Conservation (phyloP, 2,329 filamentous ascomycete species). For the Orbilia blumenaviensis region DNA sequence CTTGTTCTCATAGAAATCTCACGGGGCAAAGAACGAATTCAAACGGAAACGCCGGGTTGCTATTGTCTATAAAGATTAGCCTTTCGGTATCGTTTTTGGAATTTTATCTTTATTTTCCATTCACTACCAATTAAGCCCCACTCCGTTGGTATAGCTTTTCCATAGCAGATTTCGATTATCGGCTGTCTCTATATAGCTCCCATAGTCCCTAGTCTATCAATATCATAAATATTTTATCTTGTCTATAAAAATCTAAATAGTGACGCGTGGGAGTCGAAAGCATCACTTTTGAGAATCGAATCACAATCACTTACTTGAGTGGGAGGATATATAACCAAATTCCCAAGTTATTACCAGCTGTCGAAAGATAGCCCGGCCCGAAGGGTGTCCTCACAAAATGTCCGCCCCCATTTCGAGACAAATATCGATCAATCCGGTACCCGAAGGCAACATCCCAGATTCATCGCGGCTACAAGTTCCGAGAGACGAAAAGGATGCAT, state of each 20-base stretch:
- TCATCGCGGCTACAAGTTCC: constrained; percentile 29
- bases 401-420: constrained; percentile 41
- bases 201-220: no score
- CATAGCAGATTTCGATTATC: not conserved
- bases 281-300: no score
- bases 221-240: no score
- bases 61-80: constrained; percentile 27
- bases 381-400: not conserved
- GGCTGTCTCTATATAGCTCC: not conserved
- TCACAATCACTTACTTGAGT: no score
- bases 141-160: not conserved
- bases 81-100: constrained; percentile 20
- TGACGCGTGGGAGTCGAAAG: no score
- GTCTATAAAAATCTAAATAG: no score
- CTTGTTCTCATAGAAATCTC: constrained; percentile 3
- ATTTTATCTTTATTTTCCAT: not conserved
- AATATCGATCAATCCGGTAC: constrained; percentile 45
- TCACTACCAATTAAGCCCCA: not conserved
- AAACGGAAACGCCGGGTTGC: not conserved
- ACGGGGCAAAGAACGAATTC: not conserved
- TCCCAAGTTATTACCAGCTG: no score
- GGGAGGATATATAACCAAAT: no score
- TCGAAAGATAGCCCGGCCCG: not conserved
- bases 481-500: constrained; percentile 14
- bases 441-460: constrained; percentile 2